phyloP scores from a whole-genome alignment of 2,329 filamentous ascomycete genomes.

The Pseudogymnoascus sp. region DNA sequence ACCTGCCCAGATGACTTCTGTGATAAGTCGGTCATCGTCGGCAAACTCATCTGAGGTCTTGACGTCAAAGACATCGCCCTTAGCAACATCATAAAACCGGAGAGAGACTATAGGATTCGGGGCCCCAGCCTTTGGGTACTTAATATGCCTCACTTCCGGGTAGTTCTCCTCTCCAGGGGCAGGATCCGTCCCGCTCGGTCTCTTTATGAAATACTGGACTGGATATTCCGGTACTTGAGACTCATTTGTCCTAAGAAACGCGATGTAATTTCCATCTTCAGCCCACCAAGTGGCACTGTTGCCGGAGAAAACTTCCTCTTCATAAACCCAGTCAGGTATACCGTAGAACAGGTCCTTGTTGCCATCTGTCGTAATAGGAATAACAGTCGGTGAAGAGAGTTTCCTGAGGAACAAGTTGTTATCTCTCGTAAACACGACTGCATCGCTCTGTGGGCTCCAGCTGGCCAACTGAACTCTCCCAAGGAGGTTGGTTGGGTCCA shows the following conservation, averaged over 20 bases:
- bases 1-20: slow-evolving; percentile 85
- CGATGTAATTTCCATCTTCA: slow-evolving; percentile 76
- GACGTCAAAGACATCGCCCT: slow-evolving; percentile 71
- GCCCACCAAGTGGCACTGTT: slow-evolving; percentile 95
- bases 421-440: slow-evolving; percentile 77
- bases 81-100: slow-evolving; percentile 77
- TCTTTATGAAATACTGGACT: slow-evolving; percentile 83
- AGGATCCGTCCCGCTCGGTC: slow-evolving; percentile 67
- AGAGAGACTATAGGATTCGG: slow-evolving; percentile 87
- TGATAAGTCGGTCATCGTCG: slow-evolving; percentile 80
- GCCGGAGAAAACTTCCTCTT: slow-evolving; percentile 69
- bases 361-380: slow-evolving; percentile 75
- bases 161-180: slow-evolving; percentile 72
- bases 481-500: slow-evolving; percentile 60
- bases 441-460: slow-evolving; percentile 83
- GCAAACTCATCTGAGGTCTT: slow-evolving; percentile 67
- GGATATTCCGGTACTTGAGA: slow-evolving; percentile 85
- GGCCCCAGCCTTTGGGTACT: slow-evolving; percentile 92
- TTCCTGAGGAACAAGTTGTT: slow-evolving; percentile 86
- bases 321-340: slow-evolving; percentile 95
- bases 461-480: slow-evolving; percentile 71
- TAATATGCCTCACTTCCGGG: slow-evolving; percentile 83
- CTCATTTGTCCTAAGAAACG: slow-evolving; percentile 91
- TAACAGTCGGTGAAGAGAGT: slow-evolving; percentile 33
- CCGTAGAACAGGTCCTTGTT: slow-evolving; percentile 88